These are phyloP conservation scores for Xerocomus cyaneibrunnescens DNA, from an alignment of 1,284 basidiomycete genomes.

Conservation along the genomic window DNA sequence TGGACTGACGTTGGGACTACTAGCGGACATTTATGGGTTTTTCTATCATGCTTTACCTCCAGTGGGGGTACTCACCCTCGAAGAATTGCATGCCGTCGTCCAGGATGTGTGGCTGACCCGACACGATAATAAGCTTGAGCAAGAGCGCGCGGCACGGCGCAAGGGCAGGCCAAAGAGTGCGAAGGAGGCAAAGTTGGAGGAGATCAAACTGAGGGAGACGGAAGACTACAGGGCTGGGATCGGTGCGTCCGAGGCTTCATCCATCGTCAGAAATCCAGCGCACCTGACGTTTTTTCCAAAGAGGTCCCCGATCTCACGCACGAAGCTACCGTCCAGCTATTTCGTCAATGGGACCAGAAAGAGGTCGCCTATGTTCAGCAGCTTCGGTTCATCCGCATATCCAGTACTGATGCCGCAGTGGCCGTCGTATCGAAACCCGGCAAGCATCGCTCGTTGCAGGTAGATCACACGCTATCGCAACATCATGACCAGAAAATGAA, in stretches of 20 bases:
- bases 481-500: slow-evolving; percentile 34
- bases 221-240: slow-evolving; percentile 82
- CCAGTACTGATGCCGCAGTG: slow-evolving; percentile 49
- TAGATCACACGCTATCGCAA: slow-evolving; percentile 6
- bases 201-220: slow-evolving; percentile 62
- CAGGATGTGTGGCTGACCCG: slow-evolving; percentile 73
- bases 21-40: slow-evolving; percentile 77
- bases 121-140: slow-evolving; percentile 66
- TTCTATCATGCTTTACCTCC: slow-evolving; percentile 76
- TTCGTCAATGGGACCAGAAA: slow-evolving; percentile 76
- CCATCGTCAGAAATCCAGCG: not conserved
- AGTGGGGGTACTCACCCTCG: slow-evolving; percentile 60
- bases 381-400: slow-evolving; percentile 75
- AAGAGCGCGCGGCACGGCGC: slow-evolving; percentile 61
- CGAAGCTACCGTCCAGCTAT: slow-evolving; percentile 65
- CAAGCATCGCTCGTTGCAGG: slow-evolving; percentile 46
- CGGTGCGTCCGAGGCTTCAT: slow-evolving; percentile 50
- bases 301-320: slow-evolving; percentile 88
- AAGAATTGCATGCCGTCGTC: slow-evolving; percentile 69
- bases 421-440: slow-evolving; percentile 58
- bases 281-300: slow-evolving; percentile 31
- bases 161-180: slow-evolving; percentile 78
- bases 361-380: slow-evolving; percentile 73
- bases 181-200: slow-evolving; percentile 72
- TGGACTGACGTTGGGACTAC: not conserved